These are phyloP conservation scores for Lobulomyces angularis DNA, from an alignment of 192 early-diverging fungal species.

Conservation along the genomic window DNA sequence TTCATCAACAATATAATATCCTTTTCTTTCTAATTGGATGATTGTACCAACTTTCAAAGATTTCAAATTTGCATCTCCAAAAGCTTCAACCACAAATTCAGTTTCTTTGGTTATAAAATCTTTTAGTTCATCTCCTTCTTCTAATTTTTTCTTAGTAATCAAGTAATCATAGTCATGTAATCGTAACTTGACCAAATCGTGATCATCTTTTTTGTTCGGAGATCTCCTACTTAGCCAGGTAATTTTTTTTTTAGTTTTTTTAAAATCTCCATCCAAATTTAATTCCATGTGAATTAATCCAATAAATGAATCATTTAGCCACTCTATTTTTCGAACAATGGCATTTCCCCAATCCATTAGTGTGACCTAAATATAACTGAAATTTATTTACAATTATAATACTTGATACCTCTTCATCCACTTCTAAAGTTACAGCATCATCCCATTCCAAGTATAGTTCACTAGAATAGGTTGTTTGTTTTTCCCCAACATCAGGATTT, in stretches of 20 bases:
- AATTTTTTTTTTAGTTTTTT: constrained; percentile 97
- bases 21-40: constrained; percentile 93
- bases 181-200: constrained; percentile 48
- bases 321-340: constrained; percentile 64
- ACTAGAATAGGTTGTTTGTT: constrained; percentile 66
- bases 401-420: constrained; percentile 65
- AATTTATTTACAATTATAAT: constrained; percentile 6
- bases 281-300: constrained; percentile 52
- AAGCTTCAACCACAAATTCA: constrained; percentile 55
- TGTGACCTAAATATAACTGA: constrained; percentile 50
- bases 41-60: constrained; percentile 44
- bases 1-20: constrained; percentile 87
- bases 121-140: constrained; percentile 75
- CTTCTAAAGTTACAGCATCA: constrained; percentile 68
- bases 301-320: constrained; percentile 40
- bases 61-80: constrained; percentile 1
- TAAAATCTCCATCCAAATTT: constrained; percentile 90
- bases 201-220: constrained; percentile 29
- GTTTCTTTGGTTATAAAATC: constrained; percentile 73
- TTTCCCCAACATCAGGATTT: constrained; percentile 82
- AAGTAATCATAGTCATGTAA: constrained; percentile 93
- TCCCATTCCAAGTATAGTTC: constrained; percentile 71
- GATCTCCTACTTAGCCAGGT: constrained; percentile 68
- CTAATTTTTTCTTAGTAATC: constrained; percentile 95
- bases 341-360: constrained; percentile 99